Conservation (phyloP, 225 moss, liverwort and hornwort species). For the Marchantia polymorpha region DNA sequence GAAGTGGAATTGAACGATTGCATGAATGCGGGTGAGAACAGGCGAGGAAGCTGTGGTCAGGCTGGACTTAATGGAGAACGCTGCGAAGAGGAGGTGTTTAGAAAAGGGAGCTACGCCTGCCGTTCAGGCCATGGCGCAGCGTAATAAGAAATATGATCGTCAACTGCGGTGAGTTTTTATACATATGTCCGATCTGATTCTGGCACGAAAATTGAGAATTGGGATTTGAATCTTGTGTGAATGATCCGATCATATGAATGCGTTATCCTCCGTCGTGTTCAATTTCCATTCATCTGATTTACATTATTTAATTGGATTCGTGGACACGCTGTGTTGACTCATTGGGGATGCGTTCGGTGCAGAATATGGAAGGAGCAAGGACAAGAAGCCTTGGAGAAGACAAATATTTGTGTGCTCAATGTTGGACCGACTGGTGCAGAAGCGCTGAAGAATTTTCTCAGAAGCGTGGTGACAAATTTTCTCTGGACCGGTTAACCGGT, state of each 20-base stretch:
- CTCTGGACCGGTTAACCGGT: too few species aligned
- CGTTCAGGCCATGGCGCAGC: constrained; percentile 85
- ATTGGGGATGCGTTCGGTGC: constrained; percentile 16
- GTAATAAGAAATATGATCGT: constrained; percentile 91
- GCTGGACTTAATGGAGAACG: constrained; percentile 53
- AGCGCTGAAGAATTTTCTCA: constrained; percentile 87
- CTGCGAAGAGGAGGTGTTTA: constrained; percentile 50
- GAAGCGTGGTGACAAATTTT: too few species aligned
- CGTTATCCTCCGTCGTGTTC: neutral
- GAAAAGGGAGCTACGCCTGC: constrained; percentile 51
- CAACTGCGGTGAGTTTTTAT: constrained; percentile 66
- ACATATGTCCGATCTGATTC: neutral
- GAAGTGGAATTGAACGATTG: constrained; percentile 21
- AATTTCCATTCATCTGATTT: neutral
- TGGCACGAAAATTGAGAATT: too few species aligned
- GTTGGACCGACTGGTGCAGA: constrained; percentile 96
- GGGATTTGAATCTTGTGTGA: neutral
- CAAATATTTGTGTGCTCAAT: constrained; percentile 87
- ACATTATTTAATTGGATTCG: neutral
- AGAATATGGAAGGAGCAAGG: constrained; percentile 99
- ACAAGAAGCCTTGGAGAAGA: constrained; percentile 80
- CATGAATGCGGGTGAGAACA: constrained; percentile 53
- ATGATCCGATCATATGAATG: neutral
- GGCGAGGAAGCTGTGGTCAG: constrained; percentile 43
- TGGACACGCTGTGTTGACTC: neutral